Evolutionary conservation across 257 asterid genomes (phyloP), one percentile per base, ranked within the genome.

Genomic region (Capsicum chinense): DNA sequence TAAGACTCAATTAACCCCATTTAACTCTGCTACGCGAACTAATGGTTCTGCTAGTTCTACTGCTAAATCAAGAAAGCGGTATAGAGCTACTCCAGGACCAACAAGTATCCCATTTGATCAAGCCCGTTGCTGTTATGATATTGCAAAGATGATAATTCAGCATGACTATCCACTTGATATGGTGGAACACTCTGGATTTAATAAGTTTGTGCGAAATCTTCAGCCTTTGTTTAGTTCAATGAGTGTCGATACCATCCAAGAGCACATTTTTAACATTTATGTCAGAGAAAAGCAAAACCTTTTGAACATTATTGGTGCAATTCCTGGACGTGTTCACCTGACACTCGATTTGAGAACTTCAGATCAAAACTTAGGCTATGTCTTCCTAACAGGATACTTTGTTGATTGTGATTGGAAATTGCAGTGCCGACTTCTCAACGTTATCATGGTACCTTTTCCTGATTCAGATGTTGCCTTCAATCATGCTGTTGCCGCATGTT

Each of bases 101-200:
- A 79, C 88, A 11, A 84, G 70, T 62, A 59, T 83, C 71, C 73
- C 81, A 64, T 80, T 88, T 26, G 89, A 88, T 83, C 91, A 87
- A 76, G 92, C 90, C 2, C 83, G 78, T 10, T 92, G 91, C 87
- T 85, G 89, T 82, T 82, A 80, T 26, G 89, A 89, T 16, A 92
- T 94, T 73, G 95, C 97, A 2, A 93, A 90, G 86, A 91, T 96
- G 98, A 89, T 96, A 21, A 89, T 96, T 80, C 93, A 83, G 87
- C 98, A 94, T 62, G 93, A 89, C 66, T 96, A 94, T 88, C 95
- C 98, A 17, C 93, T 96, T 78, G 87, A 86, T 84, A 90, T 96
- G 90, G 95, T 91, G 79, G 95, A 92, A 52, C 91, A 92, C 17
- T 14, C 94, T 15, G 95, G 93, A 26, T 95, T 95, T 84, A 42